Evolutionary conservation across 371 early-diverging fungal species (phyloP).

Genomic region (Vairimorpha ceranae): DNA sequence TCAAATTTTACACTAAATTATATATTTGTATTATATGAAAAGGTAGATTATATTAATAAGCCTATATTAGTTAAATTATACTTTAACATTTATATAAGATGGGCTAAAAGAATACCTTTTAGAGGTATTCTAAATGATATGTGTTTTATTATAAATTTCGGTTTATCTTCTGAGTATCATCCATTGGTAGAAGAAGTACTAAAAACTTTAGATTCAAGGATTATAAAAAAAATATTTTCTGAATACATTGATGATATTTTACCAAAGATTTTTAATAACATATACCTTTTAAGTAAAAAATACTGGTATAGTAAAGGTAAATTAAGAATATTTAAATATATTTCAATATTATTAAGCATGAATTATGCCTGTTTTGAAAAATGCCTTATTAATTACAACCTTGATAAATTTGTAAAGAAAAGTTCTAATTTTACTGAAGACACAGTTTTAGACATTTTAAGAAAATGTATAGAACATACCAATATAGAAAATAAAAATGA

Average conservation of each 20-base stretch:
- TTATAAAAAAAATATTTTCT: neutral
- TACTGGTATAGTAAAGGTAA: conserved; percentile 16
- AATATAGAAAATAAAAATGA: neutral
- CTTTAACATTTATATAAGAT: neutral
- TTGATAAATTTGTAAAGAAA: neutral
- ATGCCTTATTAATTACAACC: conserved; percentile 30
- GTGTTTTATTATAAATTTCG: conserved; percentile 1
- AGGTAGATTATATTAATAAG: neutral
- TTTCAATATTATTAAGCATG: conserved; percentile 16
- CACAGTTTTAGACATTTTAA: neutral
- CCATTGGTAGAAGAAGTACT: conserved; percentile 2
- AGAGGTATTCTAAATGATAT: neutral
- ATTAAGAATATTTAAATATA: conserved; percentile 3
- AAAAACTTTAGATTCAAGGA: neutral
- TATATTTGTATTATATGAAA: neutral
- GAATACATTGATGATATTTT: conserved; percentile 3
- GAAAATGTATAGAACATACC: neutral
- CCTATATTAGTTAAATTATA: neutral
- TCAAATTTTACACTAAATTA: neutral
- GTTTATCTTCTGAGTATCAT: conserved; percentile 13
- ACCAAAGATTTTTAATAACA: conserved; percentile 27
- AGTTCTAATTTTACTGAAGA: neutral
- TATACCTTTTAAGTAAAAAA: conserved; percentile 22
- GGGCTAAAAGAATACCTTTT: neutral
- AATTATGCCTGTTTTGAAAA: conserved; percentile 20